Base-by-base conservation (phyloP, 2,329 filamentous ascomycete genomes). In the Lecanoromycetidae sp. region DNA sequence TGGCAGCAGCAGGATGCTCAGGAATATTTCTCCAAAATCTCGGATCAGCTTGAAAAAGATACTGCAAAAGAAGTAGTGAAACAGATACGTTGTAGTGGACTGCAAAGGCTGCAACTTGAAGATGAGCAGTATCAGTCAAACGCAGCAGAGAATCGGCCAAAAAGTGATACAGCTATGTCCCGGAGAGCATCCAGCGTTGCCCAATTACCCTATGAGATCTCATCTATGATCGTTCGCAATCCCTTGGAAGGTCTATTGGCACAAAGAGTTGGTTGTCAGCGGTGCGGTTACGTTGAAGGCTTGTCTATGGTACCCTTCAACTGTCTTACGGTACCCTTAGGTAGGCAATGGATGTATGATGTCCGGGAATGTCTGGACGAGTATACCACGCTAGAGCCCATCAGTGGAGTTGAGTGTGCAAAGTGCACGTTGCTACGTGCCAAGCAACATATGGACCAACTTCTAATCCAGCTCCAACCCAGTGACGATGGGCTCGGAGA, bases 1-100 rank as follows among this genome's bases (percentile, higher is more conserved):
- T 94, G 84, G 77, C 84, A 93, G 56, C 91, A 96, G 61, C 91
- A 98, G 64, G 91, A 98, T 65, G 91, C 91, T 4, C 91, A 96
- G 61, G 91, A 98, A 63, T 98, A 96, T 63, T 95, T 85, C 58
- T 90, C 87, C 13, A 93, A 90, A 58, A 73, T 98, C 12, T 65
- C 95, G 39, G 87, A 90, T 55, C 81, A 88, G 56, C 71, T 94
- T 23, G 86, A 95, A 58, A 82, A 82, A 57, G 86, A 93, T 59
- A 71, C 86, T 33, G 67, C 70, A 17, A 74, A 71, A 54, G 71
- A 72, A 37, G 66, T 66, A 49, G 59, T 63, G 46, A 57, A 61
- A 50, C 54, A 70, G 60, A 62, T 69, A 56, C 61, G 64, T 60
- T 60, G 68, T 52, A 48, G 67, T 57, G 63, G 65, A 46, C 59